Conservation (phyloP, 306 rosid genomes). For the Rubus idaeus region DNA sequence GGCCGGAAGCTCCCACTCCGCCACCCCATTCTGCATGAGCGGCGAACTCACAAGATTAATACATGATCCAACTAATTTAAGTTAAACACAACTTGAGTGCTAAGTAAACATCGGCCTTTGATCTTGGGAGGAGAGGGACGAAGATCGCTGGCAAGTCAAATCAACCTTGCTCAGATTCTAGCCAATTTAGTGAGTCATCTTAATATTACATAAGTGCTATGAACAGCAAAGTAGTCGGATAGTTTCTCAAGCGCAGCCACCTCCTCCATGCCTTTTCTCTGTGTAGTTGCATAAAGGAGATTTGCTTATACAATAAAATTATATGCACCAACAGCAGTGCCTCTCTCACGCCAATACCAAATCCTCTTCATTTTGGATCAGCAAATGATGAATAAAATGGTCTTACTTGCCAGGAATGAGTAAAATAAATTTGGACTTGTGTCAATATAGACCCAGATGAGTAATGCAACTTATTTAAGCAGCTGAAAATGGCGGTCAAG, state of each 20-base stretch:
- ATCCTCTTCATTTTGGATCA: neutral
- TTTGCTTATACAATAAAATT: neutral
- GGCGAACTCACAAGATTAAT: too few species aligned
- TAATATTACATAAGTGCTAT: neutral
- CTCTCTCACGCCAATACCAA: neutral
- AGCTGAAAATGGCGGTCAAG: neutral
- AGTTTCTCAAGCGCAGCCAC: too few species aligned
- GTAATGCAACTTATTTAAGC: neutral
- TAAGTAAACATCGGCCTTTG: too few species aligned
- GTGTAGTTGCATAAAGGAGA: neutral
- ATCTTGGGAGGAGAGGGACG: too few species aligned
- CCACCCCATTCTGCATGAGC: too few species aligned
- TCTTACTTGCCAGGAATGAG: neutral
- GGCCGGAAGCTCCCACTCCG: too few species aligned
- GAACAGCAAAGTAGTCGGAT: neutral
- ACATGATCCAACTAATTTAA: too few species aligned
- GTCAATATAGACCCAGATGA: neutral
- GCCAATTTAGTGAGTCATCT: neutral
- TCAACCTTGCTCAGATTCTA: too few species aligned
- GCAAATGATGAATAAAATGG: neutral
- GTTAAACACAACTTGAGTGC: too few species aligned
- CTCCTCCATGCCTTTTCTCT: too few species aligned
- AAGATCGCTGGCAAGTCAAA: too few species aligned
- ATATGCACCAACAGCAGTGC: neutral
- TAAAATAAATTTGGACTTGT: neutral